Evolutionary conservation across 2,329 filamentous ascomycete species (phyloP), one percentile per base, ranked within the genome.

Genomic region (Hirsutella thompsonii): DNA sequence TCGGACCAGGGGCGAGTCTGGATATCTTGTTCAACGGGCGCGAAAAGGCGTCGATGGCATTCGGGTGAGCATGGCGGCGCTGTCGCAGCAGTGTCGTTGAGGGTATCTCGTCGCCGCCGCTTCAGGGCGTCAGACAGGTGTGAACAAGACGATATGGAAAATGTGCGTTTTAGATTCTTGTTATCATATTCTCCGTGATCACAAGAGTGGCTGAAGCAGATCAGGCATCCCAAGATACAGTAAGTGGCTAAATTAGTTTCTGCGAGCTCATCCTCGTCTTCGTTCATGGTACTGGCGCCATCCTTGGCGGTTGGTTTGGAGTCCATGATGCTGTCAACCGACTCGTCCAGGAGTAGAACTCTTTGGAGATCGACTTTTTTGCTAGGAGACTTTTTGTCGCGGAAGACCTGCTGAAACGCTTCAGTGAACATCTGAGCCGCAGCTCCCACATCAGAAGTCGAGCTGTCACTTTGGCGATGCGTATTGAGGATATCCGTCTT

Each of bases 141-240:
- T 5, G 49, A 48, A 20, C 49, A 50, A 3, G 57, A 55, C 5
- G 55, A 51, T 33, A 76, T 59, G 3, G 70, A 73, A 49, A 76
- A 72, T 3, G 67, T 70, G 28, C 69, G 64, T 49, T 74, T 71
- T 44, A 72, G 53, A 36, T 67, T 66, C 37, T 57, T 71, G 39
- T 70, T 68, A 41, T 74, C 69, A 39, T 75, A 76, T 41, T 76
- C 73, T 36, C 74, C 74, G 46, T 79, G 74, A 49, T 78, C 74
- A 44, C 74, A 79, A 11, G 73, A 75, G 52, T 77, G 69, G 39
- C 71, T 71, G 49, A 67, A 72, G 55, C 74, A 79, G 39, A 76
- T 68, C n/a, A 75, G 56, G 48, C 74, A 79, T 11, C 70, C 70
- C 14, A 78, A 61, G 9, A 72, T 63, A 26, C 67, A 66, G 49